These are phyloP conservation scores for Penicillium janthinellum DNA, from an alignment of 2,329 filamentous ascomycete species.

Conservation along the genomic window DNA sequence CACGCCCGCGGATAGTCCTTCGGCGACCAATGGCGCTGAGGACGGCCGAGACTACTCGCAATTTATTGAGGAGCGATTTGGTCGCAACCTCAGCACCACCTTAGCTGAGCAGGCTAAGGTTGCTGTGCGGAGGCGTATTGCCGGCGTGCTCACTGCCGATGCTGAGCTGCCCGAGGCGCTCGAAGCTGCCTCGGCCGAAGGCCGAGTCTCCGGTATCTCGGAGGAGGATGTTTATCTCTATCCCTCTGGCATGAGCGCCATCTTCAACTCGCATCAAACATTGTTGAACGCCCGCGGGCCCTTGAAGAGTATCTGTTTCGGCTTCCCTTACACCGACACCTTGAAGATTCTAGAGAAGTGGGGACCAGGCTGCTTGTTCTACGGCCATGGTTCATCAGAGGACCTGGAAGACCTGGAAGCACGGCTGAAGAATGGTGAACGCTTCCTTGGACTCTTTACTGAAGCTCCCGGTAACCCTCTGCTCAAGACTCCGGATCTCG, in stretches of 20 bases:
- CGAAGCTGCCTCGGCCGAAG: conserved; percentile 40
- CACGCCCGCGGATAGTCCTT: conserved; percentile 35
- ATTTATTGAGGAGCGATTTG: conserved; percentile 93
- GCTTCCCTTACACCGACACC: conserved; percentile 97
- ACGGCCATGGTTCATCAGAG: conserved; percentile 73
- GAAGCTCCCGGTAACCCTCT: conserved; percentile 95
- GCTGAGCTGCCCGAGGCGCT: conserved; percentile 65
- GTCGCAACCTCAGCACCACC: conserved; percentile 80
- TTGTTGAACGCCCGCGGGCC: conserved; percentile 66
- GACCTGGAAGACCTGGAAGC: conserved; percentile 83
- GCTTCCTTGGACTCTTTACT: conserved; percentile 81
- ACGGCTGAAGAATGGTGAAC: conserved; percentile 70
- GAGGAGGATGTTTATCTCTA: conserved; percentile 89
- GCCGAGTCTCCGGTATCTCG: conserved; percentile 59
- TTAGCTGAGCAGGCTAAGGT: conserved; percentile 80
- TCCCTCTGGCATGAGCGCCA: conserved; percentile 90
- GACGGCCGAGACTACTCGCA: conserved; percentile 68
- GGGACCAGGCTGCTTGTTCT: conserved; percentile 84
- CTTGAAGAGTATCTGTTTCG: conserved; percentile 81
- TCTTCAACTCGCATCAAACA: conserved; percentile 82
- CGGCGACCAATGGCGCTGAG: conserved; percentile 26
- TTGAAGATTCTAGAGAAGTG: conserved; percentile 95
- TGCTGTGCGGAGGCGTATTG: conserved; percentile 84
- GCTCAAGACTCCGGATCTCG: conserved; percentile 78
- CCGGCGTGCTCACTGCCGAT: conserved; percentile 76